Evolutionary conservation across 2,329 filamentous ascomycete genomes (phyloP), one percentile per base, ranked within the genome.

Genomic region (Aspergillus amoenus): DNA sequence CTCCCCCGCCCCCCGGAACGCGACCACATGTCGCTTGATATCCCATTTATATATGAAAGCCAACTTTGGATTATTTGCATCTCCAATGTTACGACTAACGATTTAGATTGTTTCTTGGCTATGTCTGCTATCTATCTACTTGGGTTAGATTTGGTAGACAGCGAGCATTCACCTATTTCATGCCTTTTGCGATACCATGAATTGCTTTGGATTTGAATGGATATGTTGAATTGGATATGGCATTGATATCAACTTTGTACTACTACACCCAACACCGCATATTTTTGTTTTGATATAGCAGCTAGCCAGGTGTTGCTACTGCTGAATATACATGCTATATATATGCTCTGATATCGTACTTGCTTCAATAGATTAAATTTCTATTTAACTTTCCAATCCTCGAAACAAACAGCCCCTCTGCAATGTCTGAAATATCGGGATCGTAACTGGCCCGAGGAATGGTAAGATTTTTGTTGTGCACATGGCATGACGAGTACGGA

Each of bases 181-280:
- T n/a, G 15, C 34, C 13, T 37, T 37, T 13, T 37, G 15, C 15
- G 34, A 37, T 37, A 37, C 34, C 12, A 37, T 37, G 15, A 37
- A 37, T 37, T 37, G 5, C 34, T n/a, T 37, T 15, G 34, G 15
- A 15, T 37, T 37, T 37, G 13, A 37, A 15, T 37, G 34, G 34
- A 37, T n/a, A 37, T 37, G 34, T 37, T 37, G 13, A n/a, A 7
- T n/a, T 37, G 34, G 9, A 24, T 47, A 48, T 61, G 55, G 22
- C 61, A 7, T 69, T 0, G 61, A n/a, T 45, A 30, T 17, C 11
- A 30, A 2, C 15, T 45, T 43, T 50, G 47, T 50, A 50, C 47
- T 30, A 41, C 24, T 32, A 41, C 22, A 45, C 22, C 21, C 7
- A 18, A 18, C 21, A 22, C 17, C 41, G 15, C 22, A 41, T 45